phyloP scores from a whole-genome alignment of 1,284 basidiomycete genomes.

The Malassezia furfur region DNA sequence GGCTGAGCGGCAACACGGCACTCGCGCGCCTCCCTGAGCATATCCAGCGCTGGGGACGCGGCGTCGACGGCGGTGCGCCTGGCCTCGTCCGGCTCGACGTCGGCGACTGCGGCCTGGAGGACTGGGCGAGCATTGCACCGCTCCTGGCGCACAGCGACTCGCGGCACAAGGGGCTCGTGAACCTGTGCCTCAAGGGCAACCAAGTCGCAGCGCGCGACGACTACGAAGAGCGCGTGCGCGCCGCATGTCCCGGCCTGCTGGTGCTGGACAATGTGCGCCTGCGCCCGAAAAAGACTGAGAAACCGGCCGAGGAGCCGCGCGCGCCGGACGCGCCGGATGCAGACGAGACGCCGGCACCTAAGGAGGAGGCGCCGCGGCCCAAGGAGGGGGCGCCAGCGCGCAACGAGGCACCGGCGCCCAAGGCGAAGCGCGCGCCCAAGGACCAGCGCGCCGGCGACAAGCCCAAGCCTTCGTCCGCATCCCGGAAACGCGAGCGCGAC shows the following conservation, averaged over 20 bases:
- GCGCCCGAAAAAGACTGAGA: conserved; percentile 3
- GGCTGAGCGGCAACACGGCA: conserved; percentile 28
- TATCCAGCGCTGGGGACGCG: conserved; percentile 33
- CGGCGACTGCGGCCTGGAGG: conserved; percentile 33
- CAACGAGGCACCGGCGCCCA: neutral
- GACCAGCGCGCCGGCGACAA: too few species aligned
- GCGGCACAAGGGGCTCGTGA: conserved; percentile 24
- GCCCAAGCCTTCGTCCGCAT: too few species aligned
- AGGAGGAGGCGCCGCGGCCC: neutral
- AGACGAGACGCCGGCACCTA: neutral
- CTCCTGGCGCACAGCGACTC: conserved; percentile 14
- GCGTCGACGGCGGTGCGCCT: conserved; percentile 30
- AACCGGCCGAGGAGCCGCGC: neutral
- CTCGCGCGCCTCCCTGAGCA: conserved; percentile 26
- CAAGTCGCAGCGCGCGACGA: conserved; percentile 18
- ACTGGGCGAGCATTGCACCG: conserved; percentile 23
- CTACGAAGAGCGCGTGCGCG: conserved; percentile 25
- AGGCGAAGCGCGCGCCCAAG: too few species aligned
- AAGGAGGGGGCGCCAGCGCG: too few species aligned
- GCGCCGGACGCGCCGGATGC: neutral
- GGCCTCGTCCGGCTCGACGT: conserved; percentile 36
- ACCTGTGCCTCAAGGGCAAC: conserved; percentile 33
- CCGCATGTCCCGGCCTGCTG: conserved; percentile 22
- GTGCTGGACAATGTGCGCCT: conserved; percentile 31
- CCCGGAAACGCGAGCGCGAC: too few species aligned